These are phyloP conservation scores for Yamadazyma pseudoaaseri DNA, from an alignment of 1,139 yeast genomes.

Conservation along the genomic window DNA sequence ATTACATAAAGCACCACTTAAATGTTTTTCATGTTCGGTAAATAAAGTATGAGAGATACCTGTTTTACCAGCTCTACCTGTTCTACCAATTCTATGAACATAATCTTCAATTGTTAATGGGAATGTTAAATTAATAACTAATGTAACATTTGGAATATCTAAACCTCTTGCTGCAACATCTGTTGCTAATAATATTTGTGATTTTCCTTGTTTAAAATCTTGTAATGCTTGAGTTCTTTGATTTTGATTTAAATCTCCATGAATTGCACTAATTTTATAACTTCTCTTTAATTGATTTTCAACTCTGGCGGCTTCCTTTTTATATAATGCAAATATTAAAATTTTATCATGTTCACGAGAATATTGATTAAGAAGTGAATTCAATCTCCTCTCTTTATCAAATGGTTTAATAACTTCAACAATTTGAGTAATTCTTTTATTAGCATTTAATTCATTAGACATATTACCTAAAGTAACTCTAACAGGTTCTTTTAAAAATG, in stretches of 20 bases:
- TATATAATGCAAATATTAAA: conserved; percentile 88
- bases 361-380: conserved; percentile 72
- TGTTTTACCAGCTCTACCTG: conserved; percentile 96
- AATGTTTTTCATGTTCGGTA: conserved; percentile 95
- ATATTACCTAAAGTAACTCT: conserved; percentile 92
- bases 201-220: conserved; percentile 78
- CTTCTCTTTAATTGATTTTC: conserved; percentile 75
- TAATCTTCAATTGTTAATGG: conserved; percentile 98
- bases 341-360: conserved; percentile 73
- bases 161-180: conserved; percentile 99
- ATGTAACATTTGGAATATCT: conserved; percentile 96
- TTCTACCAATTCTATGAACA: conserved; percentile 97
- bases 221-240: conserved; percentile 89
- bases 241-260: conserved; percentile 90
- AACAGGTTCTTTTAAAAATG: conserved; percentile 83
- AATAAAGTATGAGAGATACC: conserved; percentile 94
- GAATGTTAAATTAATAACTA: conserved; percentile 93
- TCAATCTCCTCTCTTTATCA: conserved; percentile 73
- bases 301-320: conserved; percentile 92
- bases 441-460: conserved; percentile 86
- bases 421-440: conserved; percentile 86
- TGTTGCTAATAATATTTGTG: conserved; percentile 83
- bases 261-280: conserved; percentile 85
- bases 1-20: conserved; percentile 92
- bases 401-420: conserved; percentile 91